Percentiles rank a stretch among this genome's conserved stretches.
Evolutionary conservation across 2,329 filamentous ascomycete genomes (phyloP).

Genomic region (Aspergillus sclerotialis): DNA sequence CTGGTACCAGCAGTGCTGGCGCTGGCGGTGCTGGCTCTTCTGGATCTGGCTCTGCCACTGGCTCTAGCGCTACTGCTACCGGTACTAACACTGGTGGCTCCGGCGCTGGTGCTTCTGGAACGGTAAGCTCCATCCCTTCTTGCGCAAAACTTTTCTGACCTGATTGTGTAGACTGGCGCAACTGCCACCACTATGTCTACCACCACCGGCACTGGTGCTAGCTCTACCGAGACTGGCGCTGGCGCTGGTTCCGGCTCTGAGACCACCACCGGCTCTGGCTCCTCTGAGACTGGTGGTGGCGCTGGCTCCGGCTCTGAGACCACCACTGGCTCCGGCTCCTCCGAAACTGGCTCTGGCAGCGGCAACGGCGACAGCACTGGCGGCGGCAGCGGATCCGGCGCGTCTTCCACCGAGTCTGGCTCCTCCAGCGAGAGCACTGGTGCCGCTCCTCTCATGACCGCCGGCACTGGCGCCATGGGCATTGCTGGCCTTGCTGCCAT

Average conservation of each 20-base stretch:
- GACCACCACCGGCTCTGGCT: slow-evolving; percentile 13
- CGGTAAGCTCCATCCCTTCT: slow-evolving; percentile 4
- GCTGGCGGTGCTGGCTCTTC: slow-evolving; percentile 2
- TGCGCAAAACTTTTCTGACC: neutral
- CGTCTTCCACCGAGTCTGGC: slow-evolving; percentile 5
- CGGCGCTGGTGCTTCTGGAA: slow-evolving; percentile 12
- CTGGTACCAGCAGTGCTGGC: slow-evolving; percentile 1
- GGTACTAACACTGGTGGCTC: slow-evolving; percentile 4
- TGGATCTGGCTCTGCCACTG: slow-evolving; percentile 5
- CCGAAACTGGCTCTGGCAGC: slow-evolving; percentile 8
- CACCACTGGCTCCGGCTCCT: slow-evolving; percentile 13
- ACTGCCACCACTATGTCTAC: slow-evolving; percentile 2
- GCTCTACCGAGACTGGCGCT: slow-evolving; percentile 6
- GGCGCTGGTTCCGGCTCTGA: slow-evolving; percentile 9
- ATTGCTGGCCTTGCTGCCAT: slow-evolving; percentile 37
- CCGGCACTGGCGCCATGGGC: slow-evolving; percentile 28
- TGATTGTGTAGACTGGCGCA: slow-evolving; percentile 3
- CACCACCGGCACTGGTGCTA: slow-evolving; percentile 2
- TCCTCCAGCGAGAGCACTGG: slow-evolving; percentile 6
- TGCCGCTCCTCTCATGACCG: slow-evolving; percentile 23
- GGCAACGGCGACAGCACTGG: slow-evolving; percentile 5
- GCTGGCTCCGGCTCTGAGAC: slow-evolving; percentile 9
- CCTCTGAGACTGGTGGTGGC: slow-evolving; percentile 7
- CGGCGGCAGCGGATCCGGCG: neutral
- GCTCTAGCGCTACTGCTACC: slow-evolving; percentile 8